Conservation (phyloP, 1,284 basidiomycete species). For the Puccinia triticina region DNA sequence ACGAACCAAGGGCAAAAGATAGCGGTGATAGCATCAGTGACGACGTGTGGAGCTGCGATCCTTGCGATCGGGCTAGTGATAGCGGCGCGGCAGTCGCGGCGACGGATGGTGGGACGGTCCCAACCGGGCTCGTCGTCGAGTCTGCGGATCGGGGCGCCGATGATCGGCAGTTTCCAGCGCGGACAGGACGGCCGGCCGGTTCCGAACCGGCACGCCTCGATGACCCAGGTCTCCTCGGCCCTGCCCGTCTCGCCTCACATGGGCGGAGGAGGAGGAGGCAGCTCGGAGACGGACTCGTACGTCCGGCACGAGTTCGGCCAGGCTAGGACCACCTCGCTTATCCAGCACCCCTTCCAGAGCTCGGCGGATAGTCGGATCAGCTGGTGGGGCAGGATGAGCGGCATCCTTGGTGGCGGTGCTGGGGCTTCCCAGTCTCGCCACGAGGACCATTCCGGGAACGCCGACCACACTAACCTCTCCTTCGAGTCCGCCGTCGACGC, state of each 20-base stretch:
- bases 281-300: neutral
- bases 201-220: neutral
- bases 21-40: constrained; percentile 45
- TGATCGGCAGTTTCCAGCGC: constrained; percentile 32
- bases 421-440: neutral
- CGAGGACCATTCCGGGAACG: neutral
- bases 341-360: neutral
- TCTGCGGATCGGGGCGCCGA: constrained; percentile 19
- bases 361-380: neutral
- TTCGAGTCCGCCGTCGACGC: neutral
- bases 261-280: too few relatives aligned
- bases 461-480: neutral
- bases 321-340: constrained; percentile 18
- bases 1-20: constrained; percentile 29
- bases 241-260: neutral
- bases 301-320: constrained; percentile 34
- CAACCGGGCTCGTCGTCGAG: neutral
- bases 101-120: neutral
- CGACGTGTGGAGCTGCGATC: constrained; percentile 35
- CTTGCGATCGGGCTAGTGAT: constrained; percentile 35
- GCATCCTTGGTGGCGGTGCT: neutral
- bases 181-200: neutral
- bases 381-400: constrained; percentile 28
- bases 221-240: neutral
- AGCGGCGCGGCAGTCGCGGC: constrained; percentile 15